Percentiles rank a stretch among this genome's conserved stretches.
Conservation (phyloP, 495 filamentous ascomycete species). For the Jackrogersella multiformis region DNA sequence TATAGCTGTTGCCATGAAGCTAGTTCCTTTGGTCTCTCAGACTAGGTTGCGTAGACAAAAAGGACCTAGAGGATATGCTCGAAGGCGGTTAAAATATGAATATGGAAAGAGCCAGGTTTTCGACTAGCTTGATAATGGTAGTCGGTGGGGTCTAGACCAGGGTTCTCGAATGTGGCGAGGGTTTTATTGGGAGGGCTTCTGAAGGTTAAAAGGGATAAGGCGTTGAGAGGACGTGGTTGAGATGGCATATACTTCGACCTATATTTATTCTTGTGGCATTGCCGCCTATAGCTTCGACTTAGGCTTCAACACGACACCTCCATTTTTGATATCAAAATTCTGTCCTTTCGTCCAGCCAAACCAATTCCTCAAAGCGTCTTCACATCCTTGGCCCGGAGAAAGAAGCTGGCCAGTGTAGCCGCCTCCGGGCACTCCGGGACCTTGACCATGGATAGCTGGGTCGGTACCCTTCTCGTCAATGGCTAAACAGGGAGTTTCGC, state of each 20-base stretch:
- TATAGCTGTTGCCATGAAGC: constrained; percentile 8
- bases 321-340: constrained; percentile 72
- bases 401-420: constrained; percentile 72
- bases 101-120: neutral
- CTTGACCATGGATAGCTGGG: constrained; percentile 55
- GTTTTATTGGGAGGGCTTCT: constrained; percentile 7
- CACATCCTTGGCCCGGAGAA: constrained; percentile 73
- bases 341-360: constrained; percentile 76
- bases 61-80: neutral
- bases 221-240: constrained; percentile 13
- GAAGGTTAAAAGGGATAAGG: neutral
- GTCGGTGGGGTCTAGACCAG: neutral
- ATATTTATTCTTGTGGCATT: constrained; percentile 5
- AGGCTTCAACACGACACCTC: constrained; percentile 62
- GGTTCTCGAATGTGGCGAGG: neutral
- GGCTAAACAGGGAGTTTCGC: constrained; percentile 68
- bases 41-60: neutral
- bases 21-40: neutral
- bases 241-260: constrained; percentile 2
- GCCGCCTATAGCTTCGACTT: constrained; percentile 60
- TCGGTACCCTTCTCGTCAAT: constrained; percentile 53
- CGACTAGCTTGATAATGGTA: neutral
- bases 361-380: constrained; percentile 76
- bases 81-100: neutral
- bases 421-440: constrained; percentile 60